Conservation (phyloP, 345 rosid species). For the Boechera stricta region DNA sequence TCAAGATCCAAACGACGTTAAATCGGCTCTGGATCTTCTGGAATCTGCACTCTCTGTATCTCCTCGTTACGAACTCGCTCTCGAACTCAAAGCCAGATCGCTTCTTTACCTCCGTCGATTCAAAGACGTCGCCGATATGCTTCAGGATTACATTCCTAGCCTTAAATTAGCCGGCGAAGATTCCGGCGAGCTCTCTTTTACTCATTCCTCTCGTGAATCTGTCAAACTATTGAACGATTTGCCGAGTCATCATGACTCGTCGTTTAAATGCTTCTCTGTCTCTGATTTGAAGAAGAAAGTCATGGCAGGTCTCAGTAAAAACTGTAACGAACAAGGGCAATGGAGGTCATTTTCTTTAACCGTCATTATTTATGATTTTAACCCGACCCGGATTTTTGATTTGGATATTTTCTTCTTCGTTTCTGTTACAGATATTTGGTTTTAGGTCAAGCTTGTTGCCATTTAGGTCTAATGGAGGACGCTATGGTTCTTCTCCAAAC, state of each 20-base stretch:
- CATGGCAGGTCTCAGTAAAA: constrained; percentile 79
- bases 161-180: constrained; percentile 42
- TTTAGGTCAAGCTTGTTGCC: constrained; percentile 94
- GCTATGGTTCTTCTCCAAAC: constrained; percentile 97
- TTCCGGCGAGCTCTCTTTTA: constrained; percentile 41
- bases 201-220: constrained; percentile 48
- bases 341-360: constrained; percentile 68
- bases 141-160: constrained; percentile 66
- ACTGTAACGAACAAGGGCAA: constrained; percentile 77
- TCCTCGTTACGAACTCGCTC: constrained; percentile 64
- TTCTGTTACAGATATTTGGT: constrained; percentile 69
- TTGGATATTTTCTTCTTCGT: constrained; percentile 25
- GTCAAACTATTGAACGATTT: constrained; percentile 60
- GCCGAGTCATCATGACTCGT: constrained; percentile 53
- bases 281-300: constrained; percentile 95
- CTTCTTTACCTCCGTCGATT: constrained; percentile 47
- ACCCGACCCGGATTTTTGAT: constrained; percentile 36
- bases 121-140: constrained; percentile 53
- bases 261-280: constrained; percentile 86
- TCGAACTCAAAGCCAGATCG: constrained; percentile 55
- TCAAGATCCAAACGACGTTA: constrained; percentile 66
- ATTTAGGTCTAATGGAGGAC: constrained; percentile 95
- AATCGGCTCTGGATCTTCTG: constrained; percentile 66
- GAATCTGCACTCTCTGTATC: constrained; percentile 70
- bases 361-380: too few relatives aligned